Evolutionary conservation across 2,329 filamentous ascomycete species (phyloP), one percentile per base, ranked within the genome.

Genomic region (Colletotrichum truncatum): DNA sequence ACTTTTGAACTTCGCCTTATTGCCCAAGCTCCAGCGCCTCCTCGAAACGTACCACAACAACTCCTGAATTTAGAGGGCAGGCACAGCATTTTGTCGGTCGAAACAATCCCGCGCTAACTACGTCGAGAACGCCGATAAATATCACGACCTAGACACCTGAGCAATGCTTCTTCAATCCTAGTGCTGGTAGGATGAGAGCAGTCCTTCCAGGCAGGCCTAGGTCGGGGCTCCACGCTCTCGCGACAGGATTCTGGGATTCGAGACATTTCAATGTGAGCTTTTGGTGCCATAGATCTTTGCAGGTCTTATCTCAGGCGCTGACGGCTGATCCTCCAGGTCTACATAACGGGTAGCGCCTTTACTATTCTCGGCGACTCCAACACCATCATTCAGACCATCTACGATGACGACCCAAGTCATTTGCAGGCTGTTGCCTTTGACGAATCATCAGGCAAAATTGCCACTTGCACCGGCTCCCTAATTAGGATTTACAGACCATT

Each of bases 281-380:
- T 34, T 25, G 69, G 45, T 53, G 21, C 55, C 28, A 23, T 26
- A 32, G 25, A n/a, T n/a, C n/a, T 45, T 43, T 46, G 54, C 68
- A 70, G n/a, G 25, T n/a, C 14, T 11, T 28, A 5, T 10, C 10
- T 11, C 34, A 68, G 21, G 14, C 32, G 59, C 53, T 69, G 49
- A 70, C 39, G 8, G 41, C 11, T 28, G 10, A 25, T 26, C 45
- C 53, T 38, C 30, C 73, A 97, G 93, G 88, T 89, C 54, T 99
- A 98, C 80, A 91, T 98, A 70, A 96, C 93, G 66, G 95, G 95
- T 73, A 92, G 91, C 78, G 93, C 93, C 67, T 88, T 98, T 69
- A 89, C 96, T 56, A 90, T 99, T 72, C 89, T 98, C 70, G 87
- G 88, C 73, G 91, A 89, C 53, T 87, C 92, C 55, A 85, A 90